Evolutionary conservation across 2,329 filamentous ascomycete genomes (phyloP).

Genomic region (Decorospora gaudefroyi): DNA sequence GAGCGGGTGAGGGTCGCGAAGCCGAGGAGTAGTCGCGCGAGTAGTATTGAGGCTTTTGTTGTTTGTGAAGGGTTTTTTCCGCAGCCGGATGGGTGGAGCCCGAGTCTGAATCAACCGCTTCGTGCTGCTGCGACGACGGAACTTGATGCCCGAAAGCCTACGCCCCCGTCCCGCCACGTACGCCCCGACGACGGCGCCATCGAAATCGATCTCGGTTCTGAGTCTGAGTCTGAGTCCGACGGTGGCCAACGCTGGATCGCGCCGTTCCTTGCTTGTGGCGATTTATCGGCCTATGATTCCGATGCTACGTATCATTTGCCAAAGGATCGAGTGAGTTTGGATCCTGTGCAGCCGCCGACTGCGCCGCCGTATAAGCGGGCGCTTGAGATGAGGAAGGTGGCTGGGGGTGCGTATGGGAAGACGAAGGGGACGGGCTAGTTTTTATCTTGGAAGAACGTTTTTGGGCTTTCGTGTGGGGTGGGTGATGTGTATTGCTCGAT

Average conservation of each 20-base stretch:
- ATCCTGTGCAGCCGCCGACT: constrained; percentile 92
- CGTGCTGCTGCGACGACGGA: constrained; percentile 68
- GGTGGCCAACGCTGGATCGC: constrained; percentile 77
- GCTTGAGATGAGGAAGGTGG: constrained; percentile 76
- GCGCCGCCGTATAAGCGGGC: constrained; percentile 94
- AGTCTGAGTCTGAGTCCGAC: constrained; percentile 46
- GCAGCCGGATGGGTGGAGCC: constrained; percentile 73
- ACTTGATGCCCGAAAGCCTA: constrained; percentile 59
- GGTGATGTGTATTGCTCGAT: too few species aligned
- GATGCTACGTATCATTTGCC: constrained; percentile 93
- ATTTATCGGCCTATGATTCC: constrained; percentile 91
- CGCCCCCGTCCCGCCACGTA: constrained; percentile 30
- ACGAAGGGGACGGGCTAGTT: constrained; percentile 59
- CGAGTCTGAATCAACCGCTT: constrained; percentile 76
- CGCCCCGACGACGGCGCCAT: constrained; percentile 50
- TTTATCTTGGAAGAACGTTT: too few species aligned
- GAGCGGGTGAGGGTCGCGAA: constrained; percentile 87
- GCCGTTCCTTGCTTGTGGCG: constrained; percentile 95
- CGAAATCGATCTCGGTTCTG: constrained; percentile 55
- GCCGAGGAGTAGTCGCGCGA: constrained; percentile 90
- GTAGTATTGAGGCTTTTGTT: constrained; percentile 94
- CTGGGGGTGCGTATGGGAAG: constrained; percentile 78
- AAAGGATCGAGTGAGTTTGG: constrained; percentile 80
- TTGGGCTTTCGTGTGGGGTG: too few species aligned
- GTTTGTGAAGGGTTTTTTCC: constrained; percentile 90